Conservation (phyloP, 31 red algal genomes). For the Endocladia muricata region DNA sequence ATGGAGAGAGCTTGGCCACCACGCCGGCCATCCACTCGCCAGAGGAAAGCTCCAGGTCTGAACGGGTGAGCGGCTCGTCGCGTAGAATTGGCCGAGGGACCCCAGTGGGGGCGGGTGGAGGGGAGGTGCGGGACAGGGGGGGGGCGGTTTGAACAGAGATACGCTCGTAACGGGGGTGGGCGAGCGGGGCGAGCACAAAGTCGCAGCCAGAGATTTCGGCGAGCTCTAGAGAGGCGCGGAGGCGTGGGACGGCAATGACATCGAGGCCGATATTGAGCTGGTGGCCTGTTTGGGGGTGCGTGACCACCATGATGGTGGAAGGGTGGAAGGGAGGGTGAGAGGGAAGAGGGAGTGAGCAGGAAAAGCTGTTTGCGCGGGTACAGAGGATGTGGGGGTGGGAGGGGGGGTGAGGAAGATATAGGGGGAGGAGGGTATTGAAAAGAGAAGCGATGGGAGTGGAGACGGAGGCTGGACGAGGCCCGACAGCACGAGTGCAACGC, state of each 20-base stretch:
- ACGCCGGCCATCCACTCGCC: slow-evolving; percentile 86
- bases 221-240: slow-evolving; percentile 67
- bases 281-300: slow-evolving; percentile 77
- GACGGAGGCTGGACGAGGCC: no score
- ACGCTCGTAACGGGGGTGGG: slow-evolving; percentile 84
- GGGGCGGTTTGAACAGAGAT: slow-evolving; percentile 11
- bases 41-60: slow-evolving; percentile 84
- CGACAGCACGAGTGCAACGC: no score
- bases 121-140: neutral
- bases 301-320: slow-evolving; percentile 60
- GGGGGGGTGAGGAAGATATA: neutral
- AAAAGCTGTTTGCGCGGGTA: no score
- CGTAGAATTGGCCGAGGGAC: slow-evolving; percentile 48
- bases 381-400: neutral
- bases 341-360: neutral
- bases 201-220: slow-evolving; percentile 69
- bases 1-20: slow-evolving; percentile 82
- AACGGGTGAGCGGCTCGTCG: slow-evolving; percentile 82
- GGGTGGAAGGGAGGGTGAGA: neutral
- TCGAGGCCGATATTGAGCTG: slow-evolving; percentile 84
- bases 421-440: neutral
- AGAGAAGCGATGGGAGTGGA: neutral
- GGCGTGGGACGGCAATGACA: slow-evolving; percentile 57
- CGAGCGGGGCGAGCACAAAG: slow-evolving; percentile 72
- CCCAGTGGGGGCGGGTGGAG: slow-evolving; percentile 6